These are phyloP conservation scores for Ophiobolus disseminans DNA, from an alignment of 2,329 filamentous ascomycete genomes.

Conservation along the genomic window DNA sequence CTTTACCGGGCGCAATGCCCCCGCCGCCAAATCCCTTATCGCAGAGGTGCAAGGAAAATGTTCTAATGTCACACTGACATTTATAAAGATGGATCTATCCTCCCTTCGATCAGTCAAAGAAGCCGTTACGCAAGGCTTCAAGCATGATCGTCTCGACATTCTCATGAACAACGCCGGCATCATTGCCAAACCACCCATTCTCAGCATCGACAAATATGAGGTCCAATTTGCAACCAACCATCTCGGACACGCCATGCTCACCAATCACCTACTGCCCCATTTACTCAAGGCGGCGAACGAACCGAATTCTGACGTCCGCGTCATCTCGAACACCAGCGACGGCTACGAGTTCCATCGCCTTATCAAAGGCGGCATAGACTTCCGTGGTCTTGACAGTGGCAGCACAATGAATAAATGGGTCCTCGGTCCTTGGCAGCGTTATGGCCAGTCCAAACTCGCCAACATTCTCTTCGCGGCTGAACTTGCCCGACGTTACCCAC, in stretches of 20 bases:
- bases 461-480: conserved; percentile 53
- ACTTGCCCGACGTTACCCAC: conserved; percentile 51
- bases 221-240: conserved; percentile 58
- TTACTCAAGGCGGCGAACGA: conserved; percentile 48
- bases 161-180: conserved; percentile 55
- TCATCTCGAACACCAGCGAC: conserved; percentile 47
- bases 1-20: conserved; percentile 51
- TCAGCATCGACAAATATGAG: conserved; percentile 56
- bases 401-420: conserved; percentile 21
- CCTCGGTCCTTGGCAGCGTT: conserved; percentile 43
- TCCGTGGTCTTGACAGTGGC: conserved; percentile 32
- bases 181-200: conserved; percentile 32
- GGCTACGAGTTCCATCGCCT: conserved; percentile 21
- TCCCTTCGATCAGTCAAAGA: not conserved
- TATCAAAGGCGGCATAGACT: conserved; percentile 35
- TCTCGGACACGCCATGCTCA: conserved; percentile 55
- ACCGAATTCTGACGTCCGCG: conserved; percentile 49
- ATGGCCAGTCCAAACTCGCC: conserved; percentile 56
- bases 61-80: conserved; percentile 16
- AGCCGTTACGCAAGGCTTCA: not conserved
- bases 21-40: conserved; percentile 46
- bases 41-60: conserved; percentile 38
- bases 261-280: conserved; percentile 49
- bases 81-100: not conserved
- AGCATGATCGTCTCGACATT: conserved; percentile 47